A percentile compares a stretch with the other conserved stretches of the same genome.
These are phyloP conservation scores for Globisporangium abappressorium DNA, from an alignment of 352 stramenopile species.

Conservation along the genomic window DNA sequence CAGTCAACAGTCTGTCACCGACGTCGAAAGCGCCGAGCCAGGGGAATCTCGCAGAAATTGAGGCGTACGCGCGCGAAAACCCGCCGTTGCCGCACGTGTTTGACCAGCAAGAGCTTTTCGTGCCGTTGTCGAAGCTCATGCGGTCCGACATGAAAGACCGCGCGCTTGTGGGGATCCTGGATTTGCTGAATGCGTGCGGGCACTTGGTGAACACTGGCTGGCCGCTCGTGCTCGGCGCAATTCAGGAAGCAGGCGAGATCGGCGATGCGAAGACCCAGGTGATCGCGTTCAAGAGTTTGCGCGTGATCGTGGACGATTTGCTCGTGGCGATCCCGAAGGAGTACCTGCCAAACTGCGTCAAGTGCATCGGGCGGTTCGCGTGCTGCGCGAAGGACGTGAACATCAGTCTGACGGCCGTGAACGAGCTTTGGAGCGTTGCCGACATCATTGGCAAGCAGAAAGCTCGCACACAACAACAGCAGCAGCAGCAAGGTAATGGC, in stretches of 20 bases:
- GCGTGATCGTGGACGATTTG: conserved; percentile 96
- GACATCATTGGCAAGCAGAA: conserved; percentile 80
- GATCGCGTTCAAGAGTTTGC: conserved; percentile 93
- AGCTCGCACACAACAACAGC: conserved; percentile 7
- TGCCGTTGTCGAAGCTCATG: conserved; percentile 51
- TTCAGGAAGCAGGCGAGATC: conserved; percentile 62
- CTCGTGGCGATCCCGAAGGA: conserved; percentile 81
- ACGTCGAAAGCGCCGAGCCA: conserved; percentile 40
- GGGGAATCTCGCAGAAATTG: conserved; percentile 42
- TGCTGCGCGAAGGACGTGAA: conserved; percentile 95
- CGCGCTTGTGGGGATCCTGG: conserved; percentile 59
- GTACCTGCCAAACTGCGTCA: conserved; percentile 75
- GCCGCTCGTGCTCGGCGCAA: conserved; percentile 60
- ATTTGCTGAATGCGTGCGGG: conserved; percentile 75
- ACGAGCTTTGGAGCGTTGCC: conserved; percentile 94
- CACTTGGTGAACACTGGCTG: conserved; percentile 71
- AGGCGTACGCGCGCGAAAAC: conserved; percentile 33
- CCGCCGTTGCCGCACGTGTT: conserved; percentile 44
- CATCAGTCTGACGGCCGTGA: conserved; percentile 96
- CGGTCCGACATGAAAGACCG: conserved; percentile 79
- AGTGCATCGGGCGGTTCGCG: conserved; percentile 94
- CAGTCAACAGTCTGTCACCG: conserved; percentile 58
- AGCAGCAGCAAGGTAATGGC: neutral
- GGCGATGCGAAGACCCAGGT: conserved; percentile 80
- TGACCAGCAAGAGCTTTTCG: conserved; percentile 70